phyloP scores from a whole-genome alignment of 345 rosid genomes.

The Trapa incisa region DNA sequence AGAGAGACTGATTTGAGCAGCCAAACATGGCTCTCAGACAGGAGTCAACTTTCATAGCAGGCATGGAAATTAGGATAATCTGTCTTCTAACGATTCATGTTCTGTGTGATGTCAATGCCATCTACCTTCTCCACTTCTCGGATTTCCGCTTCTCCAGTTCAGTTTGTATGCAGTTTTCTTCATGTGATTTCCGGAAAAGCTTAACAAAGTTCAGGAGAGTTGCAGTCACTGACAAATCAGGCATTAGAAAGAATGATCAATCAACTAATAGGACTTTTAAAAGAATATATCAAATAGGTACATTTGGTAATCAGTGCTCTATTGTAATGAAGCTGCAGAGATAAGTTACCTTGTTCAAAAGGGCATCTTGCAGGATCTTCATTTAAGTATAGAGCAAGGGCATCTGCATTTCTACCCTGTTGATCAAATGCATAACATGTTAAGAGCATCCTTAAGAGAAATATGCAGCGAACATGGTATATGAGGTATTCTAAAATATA shows the following conservation, averaged over 20 bases:
- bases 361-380: slow-evolving; percentile 97
- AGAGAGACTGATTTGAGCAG: neutral
- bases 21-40: neutral
- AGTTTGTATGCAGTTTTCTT: slow-evolving; percentile 74
- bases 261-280: neutral
- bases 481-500: slow-evolving; percentile 3
- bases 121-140: slow-evolving; percentile 58
- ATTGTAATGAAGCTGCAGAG: slow-evolving; percentile 4
- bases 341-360: slow-evolving; percentile 81
- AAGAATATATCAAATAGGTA: neutral
- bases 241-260: neutral
- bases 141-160: slow-evolving; percentile 89
- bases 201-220: slow-evolving; percentile 75
- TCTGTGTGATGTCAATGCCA: slow-evolving; percentile 51
- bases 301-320: neutral
- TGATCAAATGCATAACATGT: slow-evolving; percentile 11
- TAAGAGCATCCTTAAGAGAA: slow-evolving; percentile 1
- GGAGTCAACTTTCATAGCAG: neutral
- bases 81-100: slow-evolving; percentile 30
- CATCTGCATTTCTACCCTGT: slow-evolving; percentile 98
- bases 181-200: slow-evolving; percentile 84
- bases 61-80: neutral
- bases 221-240: slow-evolving; percentile 51
- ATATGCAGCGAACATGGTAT: neutral
- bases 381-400: slow-evolving; percentile 81